Evolutionary conservation across 176 grass and related monocot genomes (phyloP).

Genomic region (Sorghum bicolor): Sorghum_bicolor_NCBIv3 NC_012875.2:57971501-57972000

Average conservation of each 20-base stretch:
- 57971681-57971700: not conserved
- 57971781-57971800: not conserved
- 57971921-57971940: too few relatives aligned
- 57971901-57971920: too few relatives aligned
- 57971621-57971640: not conserved
- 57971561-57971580: too few relatives aligned
- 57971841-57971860: too few relatives aligned
- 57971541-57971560: too few relatives aligned
- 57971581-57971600: too few relatives aligned
- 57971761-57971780: not conserved
- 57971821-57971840: too few relatives aligned
- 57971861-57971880: too few relatives aligned
- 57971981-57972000: not conserved
- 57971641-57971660: not conserved
- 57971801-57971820: not conserved
- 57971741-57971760: not conserved
- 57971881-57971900: too few relatives aligned
- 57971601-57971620: not conserved
- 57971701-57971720: not conserved
- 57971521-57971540: too few relatives aligned
- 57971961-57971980: not conserved
- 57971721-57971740: not conserved
- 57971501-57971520: too few relatives aligned
- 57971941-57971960: not conserved
- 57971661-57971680: not conserved